phyloP scores from a whole-genome alignment of 768 basidiomycete species.

The Wakefieldia striispora region DNA sequence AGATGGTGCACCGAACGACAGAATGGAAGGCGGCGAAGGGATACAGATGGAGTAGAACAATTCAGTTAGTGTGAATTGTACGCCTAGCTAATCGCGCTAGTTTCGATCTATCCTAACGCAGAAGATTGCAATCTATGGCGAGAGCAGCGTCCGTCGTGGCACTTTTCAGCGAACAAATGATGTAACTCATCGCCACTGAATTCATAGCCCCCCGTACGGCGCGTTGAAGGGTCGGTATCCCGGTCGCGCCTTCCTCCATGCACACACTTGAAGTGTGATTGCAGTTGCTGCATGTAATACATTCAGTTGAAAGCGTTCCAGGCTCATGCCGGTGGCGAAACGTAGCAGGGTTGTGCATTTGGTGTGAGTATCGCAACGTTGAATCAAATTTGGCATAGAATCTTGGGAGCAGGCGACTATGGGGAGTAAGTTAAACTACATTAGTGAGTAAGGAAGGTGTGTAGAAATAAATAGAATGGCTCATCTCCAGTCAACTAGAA shows the following conservation, averaged over 20 bases:
- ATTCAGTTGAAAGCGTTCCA: slow-evolving; percentile 26
- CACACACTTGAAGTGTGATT: slow-evolving; percentile 75
- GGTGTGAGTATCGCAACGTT: slow-evolving; percentile 66
- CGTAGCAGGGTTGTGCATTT: slow-evolving; percentile 63
- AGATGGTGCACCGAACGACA: too few species aligned
- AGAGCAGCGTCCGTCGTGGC: slow-evolving; percentile 75
- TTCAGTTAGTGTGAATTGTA: too few species aligned
- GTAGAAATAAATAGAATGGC: too few species aligned
- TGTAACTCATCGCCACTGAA: background rate
- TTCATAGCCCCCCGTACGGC: slow-evolving; percentile 41
- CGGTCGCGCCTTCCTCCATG: slow-evolving; percentile 84
- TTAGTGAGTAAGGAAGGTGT: too few species aligned
- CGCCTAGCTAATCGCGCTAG: background rate
- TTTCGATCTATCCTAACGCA: slow-evolving; percentile 2
- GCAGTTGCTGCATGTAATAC: background rate
- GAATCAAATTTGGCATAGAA: slow-evolving; percentile 76
- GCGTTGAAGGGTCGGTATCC: slow-evolving; percentile 91
- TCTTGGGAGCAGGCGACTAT: too few species aligned
- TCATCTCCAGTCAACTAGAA: too few species aligned
- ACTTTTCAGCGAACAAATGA: slow-evolving; percentile 49
- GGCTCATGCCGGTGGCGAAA: slow-evolving; percentile 78
- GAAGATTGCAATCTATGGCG: slow-evolving; percentile 66
- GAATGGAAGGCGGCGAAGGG: too few species aligned
- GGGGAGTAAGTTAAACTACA: too few species aligned
- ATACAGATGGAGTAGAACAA: too few species aligned